phyloP scores from a whole-genome alignment of 306 rosid species.

The Begonia masoniana region DNA sequence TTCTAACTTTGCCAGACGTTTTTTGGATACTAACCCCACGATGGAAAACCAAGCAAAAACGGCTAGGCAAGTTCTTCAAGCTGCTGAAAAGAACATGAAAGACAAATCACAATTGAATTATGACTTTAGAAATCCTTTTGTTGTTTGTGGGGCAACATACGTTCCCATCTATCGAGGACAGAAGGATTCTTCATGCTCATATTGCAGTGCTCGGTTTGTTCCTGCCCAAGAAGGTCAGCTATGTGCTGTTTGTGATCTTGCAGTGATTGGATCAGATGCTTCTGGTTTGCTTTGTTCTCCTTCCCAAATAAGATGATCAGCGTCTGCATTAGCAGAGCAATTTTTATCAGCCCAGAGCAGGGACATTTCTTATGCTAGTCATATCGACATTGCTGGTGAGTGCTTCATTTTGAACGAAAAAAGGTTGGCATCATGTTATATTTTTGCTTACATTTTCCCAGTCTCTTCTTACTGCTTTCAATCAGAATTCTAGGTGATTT shows the following conservation, averaged over 20 bases:
- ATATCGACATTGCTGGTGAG: not conserved
- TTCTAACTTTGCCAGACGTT: slow-evolving; percentile 73
- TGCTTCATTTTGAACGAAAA: not conserved
- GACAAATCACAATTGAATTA: slow-evolving; percentile 59
- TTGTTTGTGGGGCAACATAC: slow-evolving; percentile 70
- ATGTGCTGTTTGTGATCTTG: slow-evolving; percentile 66
- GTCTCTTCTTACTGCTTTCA: not conserved
- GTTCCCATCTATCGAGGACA: slow-evolving; percentile 81
- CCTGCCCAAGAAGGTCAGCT: slow-evolving; percentile 61
- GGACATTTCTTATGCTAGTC: not conserved
- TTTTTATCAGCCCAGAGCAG: not conserved
- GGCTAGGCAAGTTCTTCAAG: slow-evolving; percentile 69
- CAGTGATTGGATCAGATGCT: slow-evolving; percentile 69
- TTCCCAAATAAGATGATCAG: slow-evolving; percentile 48
- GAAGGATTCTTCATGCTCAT: slow-evolving; percentile 69
- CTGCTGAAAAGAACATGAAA: slow-evolving; percentile 82
- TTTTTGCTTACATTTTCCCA: not conserved
- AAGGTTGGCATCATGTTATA: not conserved
- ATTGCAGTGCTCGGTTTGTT: slow-evolving; percentile 70
- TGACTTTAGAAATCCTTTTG: slow-evolving; percentile 79
- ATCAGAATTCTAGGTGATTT: not conserved
- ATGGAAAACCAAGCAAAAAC: slow-evolving; percentile 69
- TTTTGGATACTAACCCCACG: slow-evolving; percentile 71
- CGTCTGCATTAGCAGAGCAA: not conserved
- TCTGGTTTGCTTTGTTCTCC: slow-evolving; percentile 80